Conservation (phyloP, 2,329 filamentous ascomycete genomes). For the Ambrosiella beaveri region DNA sequence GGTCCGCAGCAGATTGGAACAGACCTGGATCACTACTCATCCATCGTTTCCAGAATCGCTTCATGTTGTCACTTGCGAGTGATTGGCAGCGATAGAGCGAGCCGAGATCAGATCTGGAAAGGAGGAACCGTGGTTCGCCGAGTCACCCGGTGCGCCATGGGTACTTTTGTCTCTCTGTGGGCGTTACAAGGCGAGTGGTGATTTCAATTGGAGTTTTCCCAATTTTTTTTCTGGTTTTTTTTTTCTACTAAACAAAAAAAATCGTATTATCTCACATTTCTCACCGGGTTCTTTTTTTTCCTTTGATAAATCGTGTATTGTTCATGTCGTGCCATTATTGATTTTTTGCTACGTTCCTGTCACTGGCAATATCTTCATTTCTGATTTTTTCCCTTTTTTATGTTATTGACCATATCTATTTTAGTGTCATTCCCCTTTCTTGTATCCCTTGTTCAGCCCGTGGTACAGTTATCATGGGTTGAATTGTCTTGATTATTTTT, state of each 20-base stretch:
- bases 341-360: not conserved
- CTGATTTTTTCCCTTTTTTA: not conserved
- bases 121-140: not conserved
- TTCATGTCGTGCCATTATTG: not conserved
- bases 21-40: not conserved
- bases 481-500: not conserved
- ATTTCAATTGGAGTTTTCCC: not conserved
- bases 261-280: not conserved
- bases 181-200: not conserved
- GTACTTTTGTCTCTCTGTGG: not conserved
- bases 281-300: not conserved
- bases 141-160: not conserved
- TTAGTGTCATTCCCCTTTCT: not conserved
- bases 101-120: not conserved
- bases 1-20: not conserved
- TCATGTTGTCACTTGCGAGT: constrained; percentile 5
- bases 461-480: not conserved
- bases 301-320: not conserved
- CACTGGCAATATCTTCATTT: not conserved
- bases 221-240: constrained; percentile 1
- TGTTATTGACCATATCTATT: not conserved
- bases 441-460: too few relatives aligned
- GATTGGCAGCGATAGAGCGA: not conserved
- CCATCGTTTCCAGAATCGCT: not conserved
- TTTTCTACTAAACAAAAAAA: not conserved